These are phyloP conservation scores for Nidularia pulvinata DNA, from an alignment of 768 basidiomycete genomes.

Conservation along the genomic window DNA sequence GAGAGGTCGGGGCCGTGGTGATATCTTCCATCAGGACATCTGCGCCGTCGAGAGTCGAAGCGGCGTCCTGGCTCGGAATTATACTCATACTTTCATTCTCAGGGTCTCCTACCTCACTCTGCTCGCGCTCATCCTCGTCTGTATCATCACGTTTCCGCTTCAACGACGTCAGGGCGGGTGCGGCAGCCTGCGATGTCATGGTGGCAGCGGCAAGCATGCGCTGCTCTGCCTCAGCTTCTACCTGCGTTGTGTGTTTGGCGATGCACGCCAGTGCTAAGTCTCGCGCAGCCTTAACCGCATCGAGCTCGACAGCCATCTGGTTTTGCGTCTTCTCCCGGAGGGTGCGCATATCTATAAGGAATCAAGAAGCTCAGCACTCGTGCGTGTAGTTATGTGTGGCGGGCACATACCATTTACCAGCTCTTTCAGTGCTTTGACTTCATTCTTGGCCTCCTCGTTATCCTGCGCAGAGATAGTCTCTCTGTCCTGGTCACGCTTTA, in stretches of 20 bases:
- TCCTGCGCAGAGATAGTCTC: slow-evolving; percentile 12
- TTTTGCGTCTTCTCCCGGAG: slow-evolving; percentile 39
- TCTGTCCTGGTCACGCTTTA: too few species aligned
- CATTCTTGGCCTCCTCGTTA: slow-evolving; percentile 22
- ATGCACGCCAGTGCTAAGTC: slow-evolving; percentile 11
- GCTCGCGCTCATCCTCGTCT: slow-evolving; percentile 22
- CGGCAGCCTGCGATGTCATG: too few species aligned
- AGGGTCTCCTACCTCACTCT: slow-evolving; percentile 2
- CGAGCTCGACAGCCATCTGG: slow-evolving; percentile 45
- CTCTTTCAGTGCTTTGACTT: slow-evolving; percentile 29
- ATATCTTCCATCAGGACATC: slow-evolving; percentile 8
- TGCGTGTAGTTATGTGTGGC: background rate
- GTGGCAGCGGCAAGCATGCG: too few species aligned
- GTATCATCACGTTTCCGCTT: slow-evolving; percentile 66
- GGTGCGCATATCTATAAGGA: slow-evolving; percentile 37
- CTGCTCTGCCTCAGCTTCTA: too few species aligned
- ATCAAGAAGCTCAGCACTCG: background rate
- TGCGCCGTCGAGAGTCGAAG: too few species aligned
- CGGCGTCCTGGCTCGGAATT: background rate
- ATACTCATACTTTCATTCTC: slow-evolving; percentile 3
- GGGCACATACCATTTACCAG: slow-evolving; percentile 38
- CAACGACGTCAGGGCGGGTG: slow-evolving; percentile 33
- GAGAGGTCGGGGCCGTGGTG: slow-evolving; percentile 1
- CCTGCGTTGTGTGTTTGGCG: slow-evolving; percentile 31
- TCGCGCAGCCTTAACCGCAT: slow-evolving; percentile 37